These are phyloP conservation scores for Candida endomychidarum DNA, from an alignment of 805 yeast species.

Conservation along the genomic window DNA sequence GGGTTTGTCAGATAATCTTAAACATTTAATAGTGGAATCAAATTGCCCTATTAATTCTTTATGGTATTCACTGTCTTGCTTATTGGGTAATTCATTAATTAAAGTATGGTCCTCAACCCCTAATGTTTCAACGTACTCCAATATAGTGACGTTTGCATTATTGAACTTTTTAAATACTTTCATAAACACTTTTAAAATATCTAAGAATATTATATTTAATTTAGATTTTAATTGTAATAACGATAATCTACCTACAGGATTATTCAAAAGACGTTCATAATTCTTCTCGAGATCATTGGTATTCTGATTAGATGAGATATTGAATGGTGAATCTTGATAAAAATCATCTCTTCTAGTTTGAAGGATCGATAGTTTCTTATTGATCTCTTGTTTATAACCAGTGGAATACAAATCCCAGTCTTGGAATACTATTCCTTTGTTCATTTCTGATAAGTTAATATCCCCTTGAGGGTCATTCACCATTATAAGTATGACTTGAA, in stretches of 20 bases:
- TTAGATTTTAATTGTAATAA: constrained; percentile 30
- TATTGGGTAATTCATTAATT: constrained; percentile 26
- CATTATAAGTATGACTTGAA: constrained; percentile 39
- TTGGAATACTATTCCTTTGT: constrained; percentile 35
- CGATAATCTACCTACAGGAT: constrained; percentile 27
- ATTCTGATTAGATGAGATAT: constrained; percentile 20
- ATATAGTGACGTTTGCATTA: constrained; percentile 23
- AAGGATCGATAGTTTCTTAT: constrained; percentile 9
- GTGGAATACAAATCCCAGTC: constrained; percentile 23
- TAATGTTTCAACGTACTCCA: constrained; percentile 29
- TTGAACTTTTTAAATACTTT: constrained; percentile 31
- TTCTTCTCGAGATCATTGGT: constrained; percentile 21
- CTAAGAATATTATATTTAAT: constrained; percentile 36
- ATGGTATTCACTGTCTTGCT: constrained; percentile 32
- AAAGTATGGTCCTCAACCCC: constrained; percentile 23
- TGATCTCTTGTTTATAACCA: constrained; percentile 26
- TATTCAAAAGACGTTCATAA: constrained; percentile 24
- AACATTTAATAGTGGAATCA: constrained; percentile 23
- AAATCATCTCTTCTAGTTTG: constrained; percentile 19
- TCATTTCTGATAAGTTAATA: constrained; percentile 19
- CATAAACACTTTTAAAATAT: constrained; percentile 33
- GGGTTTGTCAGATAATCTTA: constrained; percentile 18
- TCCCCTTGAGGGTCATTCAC: constrained; percentile 36
- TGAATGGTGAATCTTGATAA: constrained; percentile 32
- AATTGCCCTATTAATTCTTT: constrained; percentile 31